Base-by-base conservation (phyloP, 177 flowering plant genomes). In the Vitis hybrid region DNA sequence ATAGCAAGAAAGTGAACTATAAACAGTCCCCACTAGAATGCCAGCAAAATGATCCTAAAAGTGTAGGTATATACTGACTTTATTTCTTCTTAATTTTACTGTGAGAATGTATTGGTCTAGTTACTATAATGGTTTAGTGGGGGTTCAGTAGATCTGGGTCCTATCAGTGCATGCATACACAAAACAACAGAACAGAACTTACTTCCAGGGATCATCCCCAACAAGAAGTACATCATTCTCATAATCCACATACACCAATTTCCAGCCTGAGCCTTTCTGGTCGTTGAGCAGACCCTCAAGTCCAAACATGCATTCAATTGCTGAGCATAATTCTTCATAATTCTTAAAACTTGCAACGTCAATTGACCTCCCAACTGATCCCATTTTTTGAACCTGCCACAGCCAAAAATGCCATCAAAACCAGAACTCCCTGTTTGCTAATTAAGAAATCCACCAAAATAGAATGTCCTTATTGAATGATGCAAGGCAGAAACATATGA, bases 161-260 rank as follows among this genome's bases (percentile, higher is more conserved):
- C 45, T 39, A 39, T 39, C 45, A 6, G 9, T 39, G 45, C 45
- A 39, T 39, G 45, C 45, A 39, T 39, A 39, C 45, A 39, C 45
- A 39, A 39, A 39, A 39, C 45, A 39, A 0, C 45, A 39, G 45
- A 39, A 4, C 45, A 53, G 7, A 51, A 84, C 98, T 86, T 87
- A 97, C 99, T 94, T 97, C 99, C 99, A 97, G 13, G 99, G 99
- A 83, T 94, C 99, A 75, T 97, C 99, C 13, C 99, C 99, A 19
- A 97, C 97, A 51, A 97, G 99, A 60, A 97, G 93, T 33, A 94
- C 96, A 72, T 97, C 99, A 58, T 88, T 90, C 79, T 97, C 99
- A 61, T 86, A 92, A 73, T 97, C 99, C 60, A 94, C 97, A 61
- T 94, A 97, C 0, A 97, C 98, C 49, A 97, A 82, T 73, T 91